Evolutionary conservation across 805 yeast genomes (phyloP), one percentile per base, ranked within the genome.

Genomic region (Wickerhamomyces silvicola): DNA sequence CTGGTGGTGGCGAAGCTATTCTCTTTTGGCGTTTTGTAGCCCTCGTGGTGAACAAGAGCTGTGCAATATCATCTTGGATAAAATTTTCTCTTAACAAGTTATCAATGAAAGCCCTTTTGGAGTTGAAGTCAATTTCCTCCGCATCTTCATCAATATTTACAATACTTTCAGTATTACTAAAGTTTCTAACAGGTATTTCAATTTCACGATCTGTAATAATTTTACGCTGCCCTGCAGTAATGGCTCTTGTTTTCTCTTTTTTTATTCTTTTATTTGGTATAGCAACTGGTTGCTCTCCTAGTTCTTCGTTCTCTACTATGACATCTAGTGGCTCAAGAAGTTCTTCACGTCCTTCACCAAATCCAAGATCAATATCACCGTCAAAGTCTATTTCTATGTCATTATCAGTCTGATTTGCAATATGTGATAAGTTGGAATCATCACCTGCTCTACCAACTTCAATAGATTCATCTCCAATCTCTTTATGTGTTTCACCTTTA

Each of bases 371-470:
- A 16, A 30, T 6, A 27, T 33, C 33, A 15, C 6, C 17, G 5
- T 17, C 31, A 8, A n/a, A n/a, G n/a, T n/a, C n/a, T n/a, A n/a
- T n/a, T n/a, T n/a, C n/a, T n/a, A n/a, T n/a, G n/a, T 33, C 32
- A 20, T 32, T 39, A 10, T 11, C 28, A 10, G 11, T 15, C n/a
- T 24, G 38, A 11, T 38, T 22, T 14, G 16, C 37, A 9, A 36
- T 20, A 12, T 4, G 10, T 27, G 57, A 50, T 16, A 43, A 15
- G 18, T 44, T 42, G 2, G 37, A 44, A 23, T 36, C 44, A 27
- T 38, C 36, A 10, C 27, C 54, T 13, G 56, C 67, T 56, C 81
- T 65, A 2, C 79, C 80, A 10, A 67, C 50, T 53, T 76, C 83
- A 23, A 75, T 62, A 6, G 79, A 72, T 27, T 45, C 57, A 12